A percentile compares a stretch with the other conserved stretches of the same genome.
phyloP scores from a whole-genome alignment of 768 basidiomycete species.

The Cystofilobasidium capitatum region DNA sequence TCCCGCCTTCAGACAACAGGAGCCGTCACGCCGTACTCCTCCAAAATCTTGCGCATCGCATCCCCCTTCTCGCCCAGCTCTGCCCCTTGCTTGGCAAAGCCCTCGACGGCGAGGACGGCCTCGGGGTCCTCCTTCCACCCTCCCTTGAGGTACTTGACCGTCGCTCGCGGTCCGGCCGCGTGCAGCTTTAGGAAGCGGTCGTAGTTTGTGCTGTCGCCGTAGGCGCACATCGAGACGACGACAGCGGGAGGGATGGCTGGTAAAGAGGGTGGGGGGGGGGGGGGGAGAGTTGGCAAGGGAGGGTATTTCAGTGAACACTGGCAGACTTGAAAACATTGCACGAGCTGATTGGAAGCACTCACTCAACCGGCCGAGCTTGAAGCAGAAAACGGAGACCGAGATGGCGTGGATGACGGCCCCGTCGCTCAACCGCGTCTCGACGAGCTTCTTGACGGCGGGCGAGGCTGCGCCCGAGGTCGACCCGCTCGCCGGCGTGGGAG shows the following conservation, averaged over 20 bases:
- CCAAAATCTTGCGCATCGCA: background rate
- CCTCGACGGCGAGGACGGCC: slow-evolving; percentile 1
- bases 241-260: slow-evolving; percentile 18
- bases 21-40: background rate
- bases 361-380: slow-evolving; percentile 22
- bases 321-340: too few species aligned
- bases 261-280: too few species aligned
- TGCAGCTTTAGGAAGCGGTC: background rate
- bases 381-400: slow-evolving; percentile 14
- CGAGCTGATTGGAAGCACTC: too few species aligned
- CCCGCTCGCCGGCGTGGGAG: background rate
- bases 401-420: slow-evolving; percentile 4
- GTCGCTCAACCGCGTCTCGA: slow-evolving; percentile 1
- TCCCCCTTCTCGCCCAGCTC: slow-evolving; percentile 2
- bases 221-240: slow-evolving; percentile 16
- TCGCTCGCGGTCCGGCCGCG: background rate
- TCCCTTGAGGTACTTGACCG: slow-evolving; percentile 13
- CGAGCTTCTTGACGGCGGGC: background rate
- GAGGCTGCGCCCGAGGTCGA: slow-evolving; percentile 8
- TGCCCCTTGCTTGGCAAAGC: background rate
- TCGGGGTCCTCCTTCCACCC: slow-evolving; percentile 17
- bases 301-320: too few species aligned
- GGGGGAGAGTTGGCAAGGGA: too few species aligned
- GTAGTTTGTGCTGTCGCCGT: slow-evolving; percentile 7
- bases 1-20: too few species aligned